These are phyloP conservation scores for Ophiocytium majus DNA, from an alignment of 352 stramenopile genomes.

Conservation along the genomic window DNA sequence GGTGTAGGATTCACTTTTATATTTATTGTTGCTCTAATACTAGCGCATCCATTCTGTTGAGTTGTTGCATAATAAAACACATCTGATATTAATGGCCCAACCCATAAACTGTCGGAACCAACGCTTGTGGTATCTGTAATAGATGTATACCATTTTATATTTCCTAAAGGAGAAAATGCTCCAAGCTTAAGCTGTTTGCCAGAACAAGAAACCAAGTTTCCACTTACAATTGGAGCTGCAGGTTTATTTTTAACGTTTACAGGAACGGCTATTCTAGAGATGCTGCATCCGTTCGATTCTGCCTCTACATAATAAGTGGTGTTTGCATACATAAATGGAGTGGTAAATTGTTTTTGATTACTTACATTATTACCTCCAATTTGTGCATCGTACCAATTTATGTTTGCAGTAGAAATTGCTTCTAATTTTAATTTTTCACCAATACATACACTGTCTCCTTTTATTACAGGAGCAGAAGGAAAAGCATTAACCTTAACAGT, in stretches of 20 bases:
- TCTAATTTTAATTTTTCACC: slow-evolving; percentile 23
- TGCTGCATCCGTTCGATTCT: slow-evolving; percentile 19
- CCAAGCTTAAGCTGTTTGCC: slow-evolving; percentile 19
- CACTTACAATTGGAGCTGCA: slow-evolving; percentile 19
- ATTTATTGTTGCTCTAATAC: slow-evolving; percentile 22
- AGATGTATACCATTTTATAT: slow-evolving; percentile 23
- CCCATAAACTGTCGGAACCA: slow-evolving; percentile 19
- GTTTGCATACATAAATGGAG: slow-evolving; percentile 21
- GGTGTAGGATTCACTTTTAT: slow-evolving; percentile 21
- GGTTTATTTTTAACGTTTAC: slow-evolving; percentile 22
- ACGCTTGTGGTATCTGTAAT: slow-evolving; percentile 20
- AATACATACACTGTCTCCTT: slow-evolving; percentile 21
- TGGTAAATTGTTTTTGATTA: slow-evolving; percentile 23
- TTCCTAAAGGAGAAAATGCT: slow-evolving; percentile 21
- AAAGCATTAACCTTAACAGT: slow-evolving; percentile 22
- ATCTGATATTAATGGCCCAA: slow-evolving; percentile 21
- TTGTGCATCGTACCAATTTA: slow-evolving; percentile 21
- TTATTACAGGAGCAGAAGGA: slow-evolving; percentile 20
- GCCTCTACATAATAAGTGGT: slow-evolving; percentile 20
- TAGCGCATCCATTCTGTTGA: slow-evolving; percentile 19
- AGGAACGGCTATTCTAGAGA: slow-evolving; percentile 19
- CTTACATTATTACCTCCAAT: slow-evolving; percentile 22
- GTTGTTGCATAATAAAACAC: slow-evolving; percentile 22
- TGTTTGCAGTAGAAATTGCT: slow-evolving; percentile 21
- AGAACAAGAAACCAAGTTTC: slow-evolving; percentile 21